These are phyloP conservation scores for Kurtzmaniella quercitrusa DNA, from an alignment of 1,139 yeast genomes.

Conservation along the genomic window DNA sequence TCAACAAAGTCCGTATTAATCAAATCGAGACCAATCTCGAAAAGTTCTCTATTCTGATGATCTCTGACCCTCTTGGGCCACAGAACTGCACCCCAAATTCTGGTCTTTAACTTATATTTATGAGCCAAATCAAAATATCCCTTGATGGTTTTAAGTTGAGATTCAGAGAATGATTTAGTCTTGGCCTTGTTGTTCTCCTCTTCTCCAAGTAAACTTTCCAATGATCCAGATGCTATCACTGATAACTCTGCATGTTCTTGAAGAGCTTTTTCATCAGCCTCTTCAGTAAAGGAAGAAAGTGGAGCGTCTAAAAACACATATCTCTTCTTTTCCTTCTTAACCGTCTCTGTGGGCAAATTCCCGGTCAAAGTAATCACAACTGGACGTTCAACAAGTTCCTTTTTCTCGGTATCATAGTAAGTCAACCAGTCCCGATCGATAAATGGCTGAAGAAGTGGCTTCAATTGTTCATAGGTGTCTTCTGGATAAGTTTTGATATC, in stretches of 20 bases:
- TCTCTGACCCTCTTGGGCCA: conserved; percentile 34
- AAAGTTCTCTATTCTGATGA: conserved; percentile 25
- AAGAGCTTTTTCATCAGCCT: conserved; percentile 13
- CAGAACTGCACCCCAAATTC: conserved; percentile 42
- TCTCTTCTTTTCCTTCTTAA: conserved; percentile 22
- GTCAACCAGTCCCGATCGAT: conserved; percentile 31
- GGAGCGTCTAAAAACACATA: conserved; percentile 40
- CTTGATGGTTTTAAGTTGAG: conserved; percentile 18
- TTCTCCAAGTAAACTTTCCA: conserved; percentile 22
- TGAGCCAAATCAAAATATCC: conserved; percentile 29
- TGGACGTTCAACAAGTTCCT: conserved; percentile 29
- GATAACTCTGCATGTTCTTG: conserved; percentile 23
- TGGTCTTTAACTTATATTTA: conserved; percentile 30
- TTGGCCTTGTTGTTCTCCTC: conserved; percentile 12
- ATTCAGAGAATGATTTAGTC: conserved; percentile 15
- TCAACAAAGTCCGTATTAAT: conserved; percentile 37
- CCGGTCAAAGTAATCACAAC: conserved; percentile 39
- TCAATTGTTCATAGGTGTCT: conserved; percentile 26
- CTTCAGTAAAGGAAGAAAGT: conserved; percentile 18
- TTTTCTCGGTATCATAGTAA: conserved; percentile 24
- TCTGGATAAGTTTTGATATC: conserved; percentile 38
- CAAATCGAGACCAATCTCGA: conserved; percentile 31
- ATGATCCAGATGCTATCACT: conserved; percentile 33
- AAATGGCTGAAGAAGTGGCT: conserved; percentile 27
- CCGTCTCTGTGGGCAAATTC: conserved; percentile 30